Base-by-base conservation (phyloP, 768 basidiomycete species). In the Lepiota brunneoincarnata region DNA sequence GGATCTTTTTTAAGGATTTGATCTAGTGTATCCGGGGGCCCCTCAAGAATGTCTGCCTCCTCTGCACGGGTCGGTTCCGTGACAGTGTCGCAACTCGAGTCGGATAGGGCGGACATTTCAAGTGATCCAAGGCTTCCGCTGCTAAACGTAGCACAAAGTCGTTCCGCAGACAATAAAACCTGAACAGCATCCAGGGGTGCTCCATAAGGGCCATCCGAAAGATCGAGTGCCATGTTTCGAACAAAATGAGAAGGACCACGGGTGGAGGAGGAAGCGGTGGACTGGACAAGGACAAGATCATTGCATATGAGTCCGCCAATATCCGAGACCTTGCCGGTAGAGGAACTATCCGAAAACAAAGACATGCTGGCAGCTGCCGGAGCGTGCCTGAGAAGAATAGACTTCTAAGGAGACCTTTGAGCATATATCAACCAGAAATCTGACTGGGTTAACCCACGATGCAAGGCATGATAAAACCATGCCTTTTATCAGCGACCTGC, bases 121-220 rank as follows among this genome's bases (percentile, higher is more conserved):
- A 72, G 64, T 0, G 70, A 71, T 20, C 69, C 72, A 42, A 74
- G 60, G 55, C 70, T 71, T 43, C 65, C 70, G 55, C 66, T 67
- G 59, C 71, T 73, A 54, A 59, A 60, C 11, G 51, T 53, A 17
- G 56, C 42, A 37, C 55, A 60, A 20, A 60, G 58, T 15, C 54
- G 58, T 50, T 59, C 63, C 15, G 47, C 50, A n/a, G 55, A 59
- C 15, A 49, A 39, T 14, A 55, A 44, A 14, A 44, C 54, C 39
- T 51, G 49, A 28, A 34, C 28, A n/a, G 49, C 49, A 21, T 18
- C 37, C 17, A 49, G 26, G n/a, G 56, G 45, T 9, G 38, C 21
- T 2, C 31, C 38, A 35, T 36, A 6, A 26, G 34, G 15, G 15
- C 23, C 23, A 6, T 4, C 21, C 17, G 31, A 36, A 31, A 2